These are phyloP conservation scores for Rhizoctonia solani DNA, from an alignment of 1,284 basidiomycete species.

Conservation along the genomic window DNA sequence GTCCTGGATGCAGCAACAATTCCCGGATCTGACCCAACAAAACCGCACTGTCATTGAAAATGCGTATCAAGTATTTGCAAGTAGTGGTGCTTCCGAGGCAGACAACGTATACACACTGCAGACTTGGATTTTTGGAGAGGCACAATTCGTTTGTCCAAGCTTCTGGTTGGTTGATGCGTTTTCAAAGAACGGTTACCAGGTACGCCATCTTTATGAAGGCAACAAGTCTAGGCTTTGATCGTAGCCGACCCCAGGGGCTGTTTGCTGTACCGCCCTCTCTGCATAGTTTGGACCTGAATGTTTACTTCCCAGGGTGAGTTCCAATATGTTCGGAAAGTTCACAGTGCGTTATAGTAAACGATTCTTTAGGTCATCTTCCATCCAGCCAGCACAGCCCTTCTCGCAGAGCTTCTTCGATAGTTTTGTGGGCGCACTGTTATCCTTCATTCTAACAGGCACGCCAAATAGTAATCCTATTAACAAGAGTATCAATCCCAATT, in stretches of 20 bases:
- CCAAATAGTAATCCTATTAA: slow-evolving; percentile 27
- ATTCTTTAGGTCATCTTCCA: background rate
- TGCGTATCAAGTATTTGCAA: slow-evolving; percentile 8
- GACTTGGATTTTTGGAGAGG: slow-evolving; percentile 9
- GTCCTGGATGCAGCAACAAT: background rate
- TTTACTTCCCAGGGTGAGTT: slow-evolving; percentile 29
- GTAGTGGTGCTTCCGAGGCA: background rate
- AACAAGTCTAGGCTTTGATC: background rate
- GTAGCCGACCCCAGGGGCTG: slow-evolving; percentile 2
- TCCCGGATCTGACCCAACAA: slow-evolving; percentile 8
- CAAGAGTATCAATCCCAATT: slow-evolving; percentile 15
- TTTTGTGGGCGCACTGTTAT: slow-evolving; percentile 25
- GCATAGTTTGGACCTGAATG: slow-evolving; percentile 14
- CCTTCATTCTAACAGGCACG: slow-evolving; percentile 20
- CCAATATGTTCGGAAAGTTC: background rate
- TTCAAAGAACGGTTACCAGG: slow-evolving; percentile 10
- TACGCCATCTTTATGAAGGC: background rate
- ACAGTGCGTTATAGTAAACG: background rate
- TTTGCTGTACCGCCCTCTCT: slow-evolving; percentile 20
- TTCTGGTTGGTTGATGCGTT: slow-evolving; percentile 20
- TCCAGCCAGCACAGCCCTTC: slow-evolving; percentile 11
- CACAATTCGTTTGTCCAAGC: slow-evolving; percentile 19
- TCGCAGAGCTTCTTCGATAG: slow-evolving; percentile 20
- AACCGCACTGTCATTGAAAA: background rate
- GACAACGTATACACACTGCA: background rate